phyloP scores from a whole-genome alignment of 2,329 filamentous ascomycete genomes.

The Penicillium olsonii region DNA sequence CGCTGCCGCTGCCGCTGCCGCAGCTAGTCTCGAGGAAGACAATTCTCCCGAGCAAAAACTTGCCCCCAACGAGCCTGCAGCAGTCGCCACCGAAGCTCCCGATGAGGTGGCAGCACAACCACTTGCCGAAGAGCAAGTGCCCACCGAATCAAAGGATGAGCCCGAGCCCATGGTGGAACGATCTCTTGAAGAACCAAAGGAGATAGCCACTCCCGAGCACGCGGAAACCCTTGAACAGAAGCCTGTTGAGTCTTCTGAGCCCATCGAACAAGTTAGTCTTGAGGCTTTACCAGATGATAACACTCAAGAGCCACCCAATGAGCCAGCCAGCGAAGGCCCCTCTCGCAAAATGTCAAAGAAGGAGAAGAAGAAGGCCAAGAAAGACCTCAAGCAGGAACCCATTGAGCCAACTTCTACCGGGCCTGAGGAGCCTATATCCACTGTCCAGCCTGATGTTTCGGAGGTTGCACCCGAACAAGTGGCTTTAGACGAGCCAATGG shows the following conservation, averaged over 20 bases:
- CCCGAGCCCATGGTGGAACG: not conserved
- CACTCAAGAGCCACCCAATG: slow-evolving; percentile 12
- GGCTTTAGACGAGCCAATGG: not conserved
- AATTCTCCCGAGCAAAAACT: slow-evolving; percentile 4
- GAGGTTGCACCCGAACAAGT: not conserved
- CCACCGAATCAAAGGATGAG: not conserved
- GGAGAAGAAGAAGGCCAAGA: slow-evolving; percentile 37
- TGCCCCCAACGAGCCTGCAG: not conserved
- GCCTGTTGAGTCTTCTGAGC: not conserved
- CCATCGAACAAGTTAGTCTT: not conserved
- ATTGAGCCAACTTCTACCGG: slow-evolving; percentile 2
- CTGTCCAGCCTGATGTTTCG: not conserved
- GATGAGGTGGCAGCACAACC: not conserved
- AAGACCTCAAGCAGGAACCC: slow-evolving; percentile 22
- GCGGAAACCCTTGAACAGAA: not conserved
- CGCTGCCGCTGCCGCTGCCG: slow-evolving; percentile 16
- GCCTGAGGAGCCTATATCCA: slow-evolving; percentile 1
- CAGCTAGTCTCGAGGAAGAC: slow-evolving; percentile 10
- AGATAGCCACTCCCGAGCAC: not conserved
- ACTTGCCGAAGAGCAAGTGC: not conserved
- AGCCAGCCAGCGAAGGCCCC: slow-evolving; percentile 11
- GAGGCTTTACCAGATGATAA: slow-evolving; percentile 9
- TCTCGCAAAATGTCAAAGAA: slow-evolving; percentile 39
- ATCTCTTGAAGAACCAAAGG: not conserved
- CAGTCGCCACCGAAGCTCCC: not conserved